These are phyloP conservation scores for Monosporascus sp. DNA, from an alignment of 2,329 filamentous ascomycete species.

Conservation along the genomic window DNA sequence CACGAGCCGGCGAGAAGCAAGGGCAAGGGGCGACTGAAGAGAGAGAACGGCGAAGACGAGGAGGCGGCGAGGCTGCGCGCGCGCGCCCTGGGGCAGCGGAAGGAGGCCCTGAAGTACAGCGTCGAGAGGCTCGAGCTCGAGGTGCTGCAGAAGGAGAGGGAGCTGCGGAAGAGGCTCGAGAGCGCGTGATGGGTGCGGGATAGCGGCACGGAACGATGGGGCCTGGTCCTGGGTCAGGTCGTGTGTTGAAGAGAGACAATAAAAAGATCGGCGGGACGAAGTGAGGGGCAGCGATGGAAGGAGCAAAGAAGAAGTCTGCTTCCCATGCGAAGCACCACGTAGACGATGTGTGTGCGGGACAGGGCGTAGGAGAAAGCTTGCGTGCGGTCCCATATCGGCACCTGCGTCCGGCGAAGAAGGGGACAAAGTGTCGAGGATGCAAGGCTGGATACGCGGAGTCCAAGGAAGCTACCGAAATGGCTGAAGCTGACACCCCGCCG, in stretches of 20 bases:
- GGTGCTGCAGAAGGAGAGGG: constrained; percentile 67
- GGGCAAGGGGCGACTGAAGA: constrained; percentile 7
- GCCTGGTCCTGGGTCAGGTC: background rate
- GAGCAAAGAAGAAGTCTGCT: no score
- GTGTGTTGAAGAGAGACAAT: background rate
- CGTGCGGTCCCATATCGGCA: no score
- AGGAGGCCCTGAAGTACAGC: constrained; percentile 79
- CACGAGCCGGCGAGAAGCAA: background rate
- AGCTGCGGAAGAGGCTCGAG: constrained; percentile 48
- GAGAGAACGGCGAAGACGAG: constrained; percentile 43
- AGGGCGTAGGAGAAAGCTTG: no score
- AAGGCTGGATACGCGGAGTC: no score
- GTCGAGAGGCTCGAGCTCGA: constrained; percentile 83
- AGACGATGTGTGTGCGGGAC: no score
- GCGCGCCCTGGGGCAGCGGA: constrained; percentile 67
- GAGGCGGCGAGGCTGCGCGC: constrained; percentile 40
- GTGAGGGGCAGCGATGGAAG: no score
- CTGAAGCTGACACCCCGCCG: no score
- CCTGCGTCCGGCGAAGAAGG: no score
- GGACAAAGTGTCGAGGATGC: no score
- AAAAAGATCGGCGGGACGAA: background rate
- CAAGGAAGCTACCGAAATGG: no score
- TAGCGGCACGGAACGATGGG: background rate
- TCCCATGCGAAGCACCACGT: no score
- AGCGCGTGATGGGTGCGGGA: constrained; percentile 16